Base-by-base conservation (phyloP, 2,329 filamentous ascomycete genomes). In the Trichoderma atrobrunneum region DNA sequence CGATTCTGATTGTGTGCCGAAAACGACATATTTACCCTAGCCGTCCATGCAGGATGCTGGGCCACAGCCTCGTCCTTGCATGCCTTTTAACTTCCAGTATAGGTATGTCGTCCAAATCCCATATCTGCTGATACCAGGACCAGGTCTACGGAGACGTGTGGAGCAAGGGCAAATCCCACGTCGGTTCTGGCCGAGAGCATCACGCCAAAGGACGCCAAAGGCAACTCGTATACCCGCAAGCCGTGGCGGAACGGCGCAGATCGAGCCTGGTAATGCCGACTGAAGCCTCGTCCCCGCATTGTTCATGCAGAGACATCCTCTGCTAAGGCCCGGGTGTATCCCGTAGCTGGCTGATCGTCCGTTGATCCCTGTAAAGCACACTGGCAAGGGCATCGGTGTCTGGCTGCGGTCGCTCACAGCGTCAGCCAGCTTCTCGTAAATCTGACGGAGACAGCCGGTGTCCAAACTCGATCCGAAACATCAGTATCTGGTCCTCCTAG, bases 221-320 rank as follows among this genome's bases (percentile, higher is more conserved):
- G 36, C 12, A 5, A 18, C 56, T 59, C 8, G 16, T 59, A n/a
- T 59, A 24, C 14, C 39, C 26, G 24, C 24, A 43, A 60, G 34
- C 54, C 24, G 48, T 36, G 18, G 51, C 64, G 51, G 48, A 36
- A n/a, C 36, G 16, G 21, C 11, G 21, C 62, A 51, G 18, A n/a
- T 60, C 26, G 36, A 68, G 65, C 18, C 34, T 59, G 56, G 56
- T 34, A 61, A 69, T 61, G 66, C 66, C 66, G 66, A 69, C n/a
- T 69, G 66, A 69, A 69, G 66, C 66, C 66, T 69, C 66, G 30
- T 69, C 66, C 66, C 66, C 66, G 66, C 66, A 69, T 61, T 69
- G 66, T 59, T 21, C 57, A 60, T 69, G 66, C 66, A 69, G 28
- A 51, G 39, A 21, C 57, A 69, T 69, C 28, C 54, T 69, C 43